Evolutionary conservation across 345 rosid species (phyloP).

Genomic region (Gossypium raimondii): DNA sequence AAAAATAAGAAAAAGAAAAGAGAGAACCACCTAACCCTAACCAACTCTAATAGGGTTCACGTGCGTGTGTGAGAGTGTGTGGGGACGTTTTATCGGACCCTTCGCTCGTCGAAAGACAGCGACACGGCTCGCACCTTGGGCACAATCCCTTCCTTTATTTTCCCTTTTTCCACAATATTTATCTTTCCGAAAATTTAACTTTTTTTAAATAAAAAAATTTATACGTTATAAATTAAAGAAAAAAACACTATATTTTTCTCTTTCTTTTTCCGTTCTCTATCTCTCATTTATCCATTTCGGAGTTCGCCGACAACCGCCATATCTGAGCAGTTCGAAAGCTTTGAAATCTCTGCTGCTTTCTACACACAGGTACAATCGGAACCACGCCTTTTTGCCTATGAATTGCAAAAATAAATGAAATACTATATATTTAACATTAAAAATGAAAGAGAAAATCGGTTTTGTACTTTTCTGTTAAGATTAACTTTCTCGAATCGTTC

Average conservation of each 20-base stretch:
- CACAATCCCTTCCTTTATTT: background rate
- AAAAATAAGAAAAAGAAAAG: background rate
- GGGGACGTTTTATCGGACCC: constrained; percentile 27
- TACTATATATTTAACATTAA: background rate
- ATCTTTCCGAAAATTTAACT: background rate
- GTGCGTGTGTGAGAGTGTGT: constrained; percentile 29
- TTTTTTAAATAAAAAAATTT: background rate
- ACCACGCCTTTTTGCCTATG: background rate
- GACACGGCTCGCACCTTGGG: constrained; percentile 25
- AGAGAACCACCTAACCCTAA: constrained; percentile 4
- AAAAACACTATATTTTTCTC: background rate
- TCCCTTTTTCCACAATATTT: background rate
- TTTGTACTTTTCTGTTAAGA: background rate
- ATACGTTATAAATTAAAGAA: background rate
- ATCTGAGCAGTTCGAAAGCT: constrained; percentile 17
- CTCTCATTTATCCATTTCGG: constrained; percentile 29
- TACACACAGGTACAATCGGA: constrained; percentile 13
- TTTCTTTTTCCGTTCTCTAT: constrained; percentile 1
- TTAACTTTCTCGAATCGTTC: background rate
- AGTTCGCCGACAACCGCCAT: constrained; percentile 33
- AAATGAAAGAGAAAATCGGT: background rate
- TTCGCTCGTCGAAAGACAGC: constrained; percentile 18
- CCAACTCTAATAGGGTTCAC: constrained; percentile 22
- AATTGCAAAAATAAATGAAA: background rate
- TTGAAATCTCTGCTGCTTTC: background rate